Evolutionary conservation across 331 rosid species (phyloP).

Genomic region (Saraca asoca): DNA sequence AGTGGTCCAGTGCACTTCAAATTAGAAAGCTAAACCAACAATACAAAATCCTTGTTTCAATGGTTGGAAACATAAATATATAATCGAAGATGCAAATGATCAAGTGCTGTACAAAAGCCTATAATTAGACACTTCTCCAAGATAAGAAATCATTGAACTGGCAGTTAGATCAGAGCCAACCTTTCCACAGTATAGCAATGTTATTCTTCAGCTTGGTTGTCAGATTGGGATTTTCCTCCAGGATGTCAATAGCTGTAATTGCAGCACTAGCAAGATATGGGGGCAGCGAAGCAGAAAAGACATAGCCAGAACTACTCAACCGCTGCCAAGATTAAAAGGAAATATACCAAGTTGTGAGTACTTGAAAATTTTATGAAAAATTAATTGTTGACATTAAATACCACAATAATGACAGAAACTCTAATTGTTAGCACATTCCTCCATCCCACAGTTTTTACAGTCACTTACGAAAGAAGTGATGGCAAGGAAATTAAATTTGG

Average conservation of each 20-base stretch:
- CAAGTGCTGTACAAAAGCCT: slow-evolving; percentile 14
- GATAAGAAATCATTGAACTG: slow-evolving; percentile 1
- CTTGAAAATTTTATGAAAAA: slow-evolving; percentile 18
- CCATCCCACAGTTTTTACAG: slow-evolving; percentile 26
- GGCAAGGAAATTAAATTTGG: slow-evolving; percentile 1
- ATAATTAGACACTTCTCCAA: not conserved
- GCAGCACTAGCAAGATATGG: slow-evolving; percentile 97
- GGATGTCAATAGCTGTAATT: slow-evolving; percentile 76
- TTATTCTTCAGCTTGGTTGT: slow-evolving; percentile 69
- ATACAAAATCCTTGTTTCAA: slow-evolving; percentile 9
- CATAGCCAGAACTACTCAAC: slow-evolving; percentile 93
- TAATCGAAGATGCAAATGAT: not conserved
- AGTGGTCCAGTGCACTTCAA: slow-evolving; percentile 31
- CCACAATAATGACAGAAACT: not conserved
- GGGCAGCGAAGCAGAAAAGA: slow-evolving; percentile 96
- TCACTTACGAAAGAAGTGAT: slow-evolving; percentile 4
- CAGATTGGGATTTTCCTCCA: slow-evolving; percentile 82
- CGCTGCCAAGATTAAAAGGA: slow-evolving; percentile 60
- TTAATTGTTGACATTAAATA: slow-evolving; percentile 27
- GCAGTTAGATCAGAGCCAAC: slow-evolving; percentile 48
- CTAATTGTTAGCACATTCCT: slow-evolving; percentile 12
- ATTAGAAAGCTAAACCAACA: slow-evolving; percentile 26
- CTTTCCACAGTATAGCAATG: slow-evolving; percentile 67
- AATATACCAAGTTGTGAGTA: slow-evolving; percentile 31
- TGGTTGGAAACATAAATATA: slow-evolving; percentile 3